Evolutionary conservation across 2,329 filamentous ascomycete species (phyloP).

Genomic region (Madurella mycetomatis): DNA sequence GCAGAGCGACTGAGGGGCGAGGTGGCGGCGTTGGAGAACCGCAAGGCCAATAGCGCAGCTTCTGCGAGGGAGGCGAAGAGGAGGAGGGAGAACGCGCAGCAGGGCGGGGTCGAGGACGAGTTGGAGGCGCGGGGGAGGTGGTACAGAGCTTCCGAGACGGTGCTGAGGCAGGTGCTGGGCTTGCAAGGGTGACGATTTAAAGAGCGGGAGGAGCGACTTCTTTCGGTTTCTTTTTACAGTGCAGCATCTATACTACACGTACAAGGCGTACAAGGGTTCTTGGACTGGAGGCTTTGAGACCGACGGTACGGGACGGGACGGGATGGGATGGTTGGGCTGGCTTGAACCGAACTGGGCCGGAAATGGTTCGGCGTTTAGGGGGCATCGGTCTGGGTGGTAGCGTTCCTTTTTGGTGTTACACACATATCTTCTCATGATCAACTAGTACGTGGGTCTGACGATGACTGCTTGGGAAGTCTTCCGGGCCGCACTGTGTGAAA

Average conservation of each 20-base stretch:
- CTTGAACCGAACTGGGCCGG: no score
- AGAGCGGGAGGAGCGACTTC: not conserved
- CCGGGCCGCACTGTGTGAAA: no score
- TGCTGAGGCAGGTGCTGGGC: constrained; percentile 59
- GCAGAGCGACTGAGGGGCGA: constrained; percentile 64
- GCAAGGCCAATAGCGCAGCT: constrained; percentile 58
- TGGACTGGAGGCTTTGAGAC: not conserved
- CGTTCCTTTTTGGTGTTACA: not conserved
- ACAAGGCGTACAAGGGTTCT: not conserved
- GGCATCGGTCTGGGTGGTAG: not conserved
- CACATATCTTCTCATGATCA: not conserved
- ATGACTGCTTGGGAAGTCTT: no score
- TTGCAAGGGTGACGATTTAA: constrained; percentile 36
- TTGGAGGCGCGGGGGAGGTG: constrained; percentile 71
- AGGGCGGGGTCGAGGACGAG: constrained; percentile 65
- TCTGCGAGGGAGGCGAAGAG: constrained; percentile 68
- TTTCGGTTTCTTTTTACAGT: not conserved
- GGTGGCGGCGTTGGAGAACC: constrained; percentile 62
- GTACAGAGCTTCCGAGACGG: constrained; percentile 65
- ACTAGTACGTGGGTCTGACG: no score
- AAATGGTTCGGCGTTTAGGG: not conserved
- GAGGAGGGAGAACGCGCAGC: constrained; percentile 57
- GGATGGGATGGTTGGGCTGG: not conserved
- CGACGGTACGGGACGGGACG: not conserved
- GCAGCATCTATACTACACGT: no score